Base-by-base conservation (phyloP, 2,329 filamentous ascomycete genomes). In the Fusarium protoensiforme region DNA sequence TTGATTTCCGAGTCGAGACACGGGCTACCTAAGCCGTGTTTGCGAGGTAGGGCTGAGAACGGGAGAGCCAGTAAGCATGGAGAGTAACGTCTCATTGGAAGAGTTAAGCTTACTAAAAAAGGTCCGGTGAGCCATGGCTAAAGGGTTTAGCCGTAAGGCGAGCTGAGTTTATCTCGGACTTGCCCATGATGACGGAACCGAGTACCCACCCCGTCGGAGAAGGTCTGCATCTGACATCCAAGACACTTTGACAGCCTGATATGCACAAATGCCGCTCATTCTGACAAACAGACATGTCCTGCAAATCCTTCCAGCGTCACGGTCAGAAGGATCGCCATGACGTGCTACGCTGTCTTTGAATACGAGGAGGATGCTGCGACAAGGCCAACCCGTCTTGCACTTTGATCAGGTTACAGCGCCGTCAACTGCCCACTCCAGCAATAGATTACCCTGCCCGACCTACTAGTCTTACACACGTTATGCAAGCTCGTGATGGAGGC, bases 321-420 rank as follows among this genome's bases (percentile, higher is more conserved):
- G 9, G 33, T 7, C 29, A 31, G 27, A 36, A 22, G 13, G 14
- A 48, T 29, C 24, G 51, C 27, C 31, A 64, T 41, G 56, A 16
- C 36, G 35, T 59, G 36, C 24, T 20, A 9, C 20, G 24, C 8
- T 51, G 27, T 51, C 27, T 51, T 51, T 51, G 46, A 51, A 71
- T 66, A 67, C 67, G 70, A 72, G 54, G 14, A 73, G 61, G 70
- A 70, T 56, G 7, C 46, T 29, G 18, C 6, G 46, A 51, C 2
- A 64, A 43, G 48, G 39, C 22, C 36, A 3, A 46, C 38, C 24
- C 24, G 14, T 36, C 41, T 4, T n/a, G n/a, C 7, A 2, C 20
- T 24, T 7, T 27, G 33, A 27, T 46, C 58, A 67, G 51, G 46
- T 20, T 20, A 39, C 36, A 39, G 27, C 54, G 10, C 18, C 20